A percentile compares a stretch with the other conserved stretches of the same genome.
Evolutionary conservation across 2,329 filamentous ascomycete genomes (phyloP).

Genomic region (Alternaria burnsii): DNA sequence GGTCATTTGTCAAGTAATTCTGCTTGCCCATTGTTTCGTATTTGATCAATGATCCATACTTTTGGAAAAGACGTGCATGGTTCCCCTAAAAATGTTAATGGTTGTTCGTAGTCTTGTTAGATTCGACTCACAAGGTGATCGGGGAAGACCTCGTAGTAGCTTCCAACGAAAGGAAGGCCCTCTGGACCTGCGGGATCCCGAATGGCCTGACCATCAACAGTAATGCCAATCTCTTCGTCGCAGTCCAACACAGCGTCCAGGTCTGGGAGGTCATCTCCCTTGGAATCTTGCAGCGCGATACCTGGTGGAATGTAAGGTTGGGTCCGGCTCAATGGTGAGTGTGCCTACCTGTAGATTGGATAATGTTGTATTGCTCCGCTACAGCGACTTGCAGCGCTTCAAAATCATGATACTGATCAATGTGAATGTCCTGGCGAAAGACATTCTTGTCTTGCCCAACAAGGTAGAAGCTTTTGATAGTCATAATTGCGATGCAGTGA

Average conservation of each 20-base stretch:
- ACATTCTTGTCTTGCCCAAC: constrained; percentile 23
- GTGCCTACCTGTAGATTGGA: constrained; percentile 14
- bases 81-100: constrained; percentile 15
- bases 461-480: constrained; percentile 27
- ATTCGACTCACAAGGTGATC: constrained; percentile 22
- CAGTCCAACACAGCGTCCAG: constrained; percentile 24
- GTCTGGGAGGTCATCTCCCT: constrained; percentile 18
- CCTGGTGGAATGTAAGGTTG: background rate
- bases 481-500: constrained; percentile 13
- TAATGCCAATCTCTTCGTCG: constrained; percentile 22
- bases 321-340: background rate
- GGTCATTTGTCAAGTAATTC: constrained; percentile 22
- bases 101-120: background rate
- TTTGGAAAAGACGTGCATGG: constrained; percentile 22
- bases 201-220: constrained; percentile 20
- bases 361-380: constrained; percentile 27
- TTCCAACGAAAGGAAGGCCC: constrained; percentile 24
- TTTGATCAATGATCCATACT: constrained; percentile 21
- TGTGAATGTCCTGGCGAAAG: constrained; percentile 25
- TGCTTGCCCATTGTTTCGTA: constrained; percentile 19
- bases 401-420: constrained; percentile 26
- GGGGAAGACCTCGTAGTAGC: constrained; percentile 24
- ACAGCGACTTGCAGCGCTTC: constrained; percentile 23
- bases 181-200: constrained; percentile 19
- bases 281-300: constrained; percentile 22